These are phyloP conservation scores for Paracoccidioides brasiliensis DNA, from an alignment of 2,329 filamentous ascomycete species.

Conservation along the genomic window DNA sequence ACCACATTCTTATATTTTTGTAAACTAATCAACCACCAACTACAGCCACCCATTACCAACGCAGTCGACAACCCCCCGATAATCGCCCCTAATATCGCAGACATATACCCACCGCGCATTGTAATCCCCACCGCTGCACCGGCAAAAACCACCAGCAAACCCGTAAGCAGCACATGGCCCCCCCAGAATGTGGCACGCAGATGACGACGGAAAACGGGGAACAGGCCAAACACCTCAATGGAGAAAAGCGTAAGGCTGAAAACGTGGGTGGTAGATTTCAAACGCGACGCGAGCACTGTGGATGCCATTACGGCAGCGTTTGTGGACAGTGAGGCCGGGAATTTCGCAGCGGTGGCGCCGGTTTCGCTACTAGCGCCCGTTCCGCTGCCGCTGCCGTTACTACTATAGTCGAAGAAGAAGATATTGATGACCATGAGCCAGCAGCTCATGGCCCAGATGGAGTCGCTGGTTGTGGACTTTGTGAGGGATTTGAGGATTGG, in stretches of 20 bases:
- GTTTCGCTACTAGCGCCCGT: slow-evolving; percentile 18
- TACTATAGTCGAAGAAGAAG: slow-evolving; percentile 94
- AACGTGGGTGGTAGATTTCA: slow-evolving; percentile 83
- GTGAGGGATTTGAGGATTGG: slow-evolving; percentile 97
- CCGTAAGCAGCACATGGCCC: slow-evolving; percentile 66
- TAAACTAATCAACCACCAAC: slow-evolving; percentile 93
- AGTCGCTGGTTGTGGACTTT: slow-evolving; percentile 78
- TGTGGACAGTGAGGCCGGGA: slow-evolving; percentile 61
- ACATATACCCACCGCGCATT: slow-evolving; percentile 40
- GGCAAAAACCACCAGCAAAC: slow-evolving; percentile 63
- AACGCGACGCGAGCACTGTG: slow-evolving; percentile 78
- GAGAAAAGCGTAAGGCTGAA: slow-evolving; percentile 92
- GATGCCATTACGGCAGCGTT: slow-evolving; percentile 95
- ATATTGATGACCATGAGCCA: slow-evolving; percentile 92
- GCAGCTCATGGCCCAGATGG: slow-evolving; percentile 93
- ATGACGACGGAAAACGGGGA: slow-evolving; percentile 92
- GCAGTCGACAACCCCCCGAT: slow-evolving; percentile 62
- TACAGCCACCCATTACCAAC: slow-evolving; percentile 79
- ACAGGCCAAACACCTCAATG: slow-evolving; percentile 93
- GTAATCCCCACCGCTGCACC: slow-evolving; percentile 61
- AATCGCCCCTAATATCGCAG: slow-evolving; percentile 57
- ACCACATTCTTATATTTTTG: slow-evolving; percentile 99
- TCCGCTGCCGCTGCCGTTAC: slow-evolving; percentile 20
- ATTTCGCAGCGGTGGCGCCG: slow-evolving; percentile 33
- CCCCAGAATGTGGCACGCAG: slow-evolving; percentile 68